Conservation (phyloP, 108 stramenopile genomes). For the Heterococcus sp. region DNA sequence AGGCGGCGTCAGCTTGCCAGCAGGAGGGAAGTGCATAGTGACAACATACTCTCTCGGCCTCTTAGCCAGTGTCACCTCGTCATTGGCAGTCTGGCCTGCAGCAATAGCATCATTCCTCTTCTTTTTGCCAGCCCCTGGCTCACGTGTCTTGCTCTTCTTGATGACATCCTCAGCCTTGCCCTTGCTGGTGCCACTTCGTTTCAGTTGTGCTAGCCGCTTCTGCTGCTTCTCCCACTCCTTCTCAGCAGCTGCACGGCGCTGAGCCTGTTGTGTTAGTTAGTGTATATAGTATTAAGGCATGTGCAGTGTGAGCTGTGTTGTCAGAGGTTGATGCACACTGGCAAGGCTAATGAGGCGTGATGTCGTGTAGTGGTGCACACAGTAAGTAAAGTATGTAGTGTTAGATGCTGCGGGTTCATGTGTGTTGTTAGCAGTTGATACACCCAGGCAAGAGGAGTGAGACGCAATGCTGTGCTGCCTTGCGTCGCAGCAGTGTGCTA, state of each 20-base stretch:
- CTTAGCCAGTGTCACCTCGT: constrained; percentile 60
- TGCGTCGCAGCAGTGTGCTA: no score
- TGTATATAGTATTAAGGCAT: no score
- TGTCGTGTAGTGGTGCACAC: no score
- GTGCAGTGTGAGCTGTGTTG: no score
- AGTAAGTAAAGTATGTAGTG: no score
- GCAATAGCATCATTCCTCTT: constrained; percentile 53
- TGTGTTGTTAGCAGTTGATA: no score
- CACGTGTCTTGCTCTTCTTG: constrained; percentile 67
- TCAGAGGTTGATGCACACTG: no score
- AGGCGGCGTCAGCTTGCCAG: constrained; percentile 69
- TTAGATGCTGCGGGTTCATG: no score
- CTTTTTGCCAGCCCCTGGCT: constrained; percentile 73
- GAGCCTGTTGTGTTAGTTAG: no score
- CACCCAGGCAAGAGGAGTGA: no score
- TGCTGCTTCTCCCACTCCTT: constrained; percentile 98
- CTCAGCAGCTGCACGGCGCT: constrained; percentile 77
- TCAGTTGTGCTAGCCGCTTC: constrained; percentile 62
- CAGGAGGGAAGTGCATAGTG: constrained; percentile 72
- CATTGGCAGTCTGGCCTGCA: constrained; percentile 50
- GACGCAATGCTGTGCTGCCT: no score
- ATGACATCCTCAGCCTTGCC: constrained; percentile 56
- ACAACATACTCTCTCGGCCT: constrained; percentile 66
- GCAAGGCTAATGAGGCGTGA: no score
- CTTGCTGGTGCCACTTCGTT: constrained; percentile 72